phyloP scores from a whole-genome alignment of 2,329 filamentous ascomycete genomes.

The Pseudocercospora musae region DNA sequence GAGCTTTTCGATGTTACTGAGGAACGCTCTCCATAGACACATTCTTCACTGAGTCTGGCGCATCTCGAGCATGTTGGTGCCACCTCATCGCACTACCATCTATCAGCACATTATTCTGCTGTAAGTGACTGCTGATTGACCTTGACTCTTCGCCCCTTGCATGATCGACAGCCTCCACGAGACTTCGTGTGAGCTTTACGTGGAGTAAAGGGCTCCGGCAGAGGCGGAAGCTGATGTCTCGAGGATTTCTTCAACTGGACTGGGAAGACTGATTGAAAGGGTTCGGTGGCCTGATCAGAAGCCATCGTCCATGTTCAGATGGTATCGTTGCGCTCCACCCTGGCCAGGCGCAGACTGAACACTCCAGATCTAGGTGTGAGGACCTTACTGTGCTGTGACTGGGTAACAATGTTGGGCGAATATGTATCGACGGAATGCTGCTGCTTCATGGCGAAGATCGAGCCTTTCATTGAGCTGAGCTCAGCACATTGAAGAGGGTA shows the following conservation, averaged over 20 bases:
- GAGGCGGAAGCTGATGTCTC: background rate
- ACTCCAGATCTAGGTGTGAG: no score
- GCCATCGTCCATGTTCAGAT: background rate
- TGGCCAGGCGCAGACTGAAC: background rate
- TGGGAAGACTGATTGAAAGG: slow-evolving; percentile 11
- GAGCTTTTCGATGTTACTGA: background rate
- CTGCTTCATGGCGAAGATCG: background rate
- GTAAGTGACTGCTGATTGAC: background rate
- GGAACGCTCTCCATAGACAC: slow-evolving; percentile 5
- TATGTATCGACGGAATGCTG: background rate
- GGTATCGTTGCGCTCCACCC: background rate
- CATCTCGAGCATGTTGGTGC: slow-evolving; percentile 16
- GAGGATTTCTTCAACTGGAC: background rate
- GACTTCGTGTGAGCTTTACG: slow-evolving; percentile 13
- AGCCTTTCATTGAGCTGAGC: no score
- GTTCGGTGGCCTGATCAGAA: background rate
- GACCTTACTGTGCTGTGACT: no score
- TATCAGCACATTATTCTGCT: background rate
- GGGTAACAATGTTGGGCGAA: no score
- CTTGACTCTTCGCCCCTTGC: slow-evolving; percentile 12
- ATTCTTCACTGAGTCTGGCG: slow-evolving; percentile 3
- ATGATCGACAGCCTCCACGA: slow-evolving; percentile 6
- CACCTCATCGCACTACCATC: slow-evolving; percentile 5
- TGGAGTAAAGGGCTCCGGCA: slow-evolving; percentile 1
- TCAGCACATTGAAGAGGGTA: no score